Evolutionary conservation across 345 rosid genomes (phyloP).

Genomic region (Moricandia moricandioides): DNA sequence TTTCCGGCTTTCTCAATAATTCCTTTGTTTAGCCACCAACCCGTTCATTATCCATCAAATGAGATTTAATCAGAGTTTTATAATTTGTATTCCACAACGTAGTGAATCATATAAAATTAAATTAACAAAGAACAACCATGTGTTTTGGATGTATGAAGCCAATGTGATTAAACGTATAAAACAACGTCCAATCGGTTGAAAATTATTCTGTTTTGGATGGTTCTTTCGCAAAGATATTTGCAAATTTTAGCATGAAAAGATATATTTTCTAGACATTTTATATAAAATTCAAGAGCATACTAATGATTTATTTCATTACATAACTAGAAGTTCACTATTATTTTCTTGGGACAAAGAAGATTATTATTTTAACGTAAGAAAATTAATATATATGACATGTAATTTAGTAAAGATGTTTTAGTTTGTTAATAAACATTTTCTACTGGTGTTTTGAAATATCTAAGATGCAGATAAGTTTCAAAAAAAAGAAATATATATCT

Average conservation of each 20-base stretch:
- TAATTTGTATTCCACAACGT: background rate
- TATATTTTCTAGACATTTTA: too few relatives aligned
- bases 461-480: background rate
- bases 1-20: constrained; percentile 20
- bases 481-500: too few relatives aligned
- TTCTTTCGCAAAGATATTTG: background rate
- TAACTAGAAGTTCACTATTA: background rate
- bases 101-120: background rate
- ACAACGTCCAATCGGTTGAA: background rate
- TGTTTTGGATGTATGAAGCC: background rate
- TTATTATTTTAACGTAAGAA: background rate
- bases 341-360: background rate
- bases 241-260: too few relatives aligned
- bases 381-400: background rate
- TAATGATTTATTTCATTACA: background rate
- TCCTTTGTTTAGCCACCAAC: constrained; percentile 1
- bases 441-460: background rate
- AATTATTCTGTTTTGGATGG: background rate
- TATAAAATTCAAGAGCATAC: background rate
- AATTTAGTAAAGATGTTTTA: background rate
- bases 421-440: background rate
- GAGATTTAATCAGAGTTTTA: background rate
- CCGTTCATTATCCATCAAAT: background rate
- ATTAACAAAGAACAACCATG: constrained; percentile 4
- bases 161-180: background rate